These are phyloP conservation scores for Populus euphratica DNA, from an alignment of 345 rosid genomes.

Conservation along the genomic window DNA sequence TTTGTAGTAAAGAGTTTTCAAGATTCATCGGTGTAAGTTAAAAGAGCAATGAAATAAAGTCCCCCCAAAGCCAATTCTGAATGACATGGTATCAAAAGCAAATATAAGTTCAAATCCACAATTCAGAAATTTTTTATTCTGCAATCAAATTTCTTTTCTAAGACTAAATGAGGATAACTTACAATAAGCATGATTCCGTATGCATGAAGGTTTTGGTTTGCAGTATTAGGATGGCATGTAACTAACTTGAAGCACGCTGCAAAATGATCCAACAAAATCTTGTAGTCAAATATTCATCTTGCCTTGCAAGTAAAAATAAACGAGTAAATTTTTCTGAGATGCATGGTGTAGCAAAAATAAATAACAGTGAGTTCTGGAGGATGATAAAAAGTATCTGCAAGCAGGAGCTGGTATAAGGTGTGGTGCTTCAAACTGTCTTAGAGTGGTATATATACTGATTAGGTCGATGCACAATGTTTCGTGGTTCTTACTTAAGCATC, in stretches of 20 bases:
- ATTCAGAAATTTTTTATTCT: not conserved
- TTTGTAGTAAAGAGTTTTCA: not conserved
- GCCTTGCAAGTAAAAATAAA: not conserved
- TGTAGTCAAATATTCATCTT: not conserved
- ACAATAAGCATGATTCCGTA: conserved; percentile 84
- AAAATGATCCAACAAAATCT: conserved; percentile 20
- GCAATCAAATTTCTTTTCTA: not conserved
- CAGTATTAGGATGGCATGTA: conserved; percentile 59
- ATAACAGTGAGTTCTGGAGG: not conserved
- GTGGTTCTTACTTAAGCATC: not conserved
- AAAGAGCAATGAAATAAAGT: not conserved
- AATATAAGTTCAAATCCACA: not conserved
- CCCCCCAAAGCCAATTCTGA: too few species aligned
- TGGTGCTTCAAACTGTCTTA: not conserved
- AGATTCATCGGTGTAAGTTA: not conserved
- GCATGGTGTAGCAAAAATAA: not conserved
- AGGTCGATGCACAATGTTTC: not conserved
- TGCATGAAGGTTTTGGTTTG: conserved; percentile 73
- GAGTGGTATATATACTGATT: too few species aligned
- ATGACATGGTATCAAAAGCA: not conserved
- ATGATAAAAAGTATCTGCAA: not conserved
- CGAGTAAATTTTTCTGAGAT: not conserved
- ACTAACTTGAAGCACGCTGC: conserved; percentile 84
- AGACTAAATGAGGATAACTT: conserved; percentile 26
- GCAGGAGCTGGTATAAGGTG: not conserved